phyloP scores from a whole-genome alignment of 495 filamentous ascomycete species.

The Friedmanniomyces endolithicus region DNA sequence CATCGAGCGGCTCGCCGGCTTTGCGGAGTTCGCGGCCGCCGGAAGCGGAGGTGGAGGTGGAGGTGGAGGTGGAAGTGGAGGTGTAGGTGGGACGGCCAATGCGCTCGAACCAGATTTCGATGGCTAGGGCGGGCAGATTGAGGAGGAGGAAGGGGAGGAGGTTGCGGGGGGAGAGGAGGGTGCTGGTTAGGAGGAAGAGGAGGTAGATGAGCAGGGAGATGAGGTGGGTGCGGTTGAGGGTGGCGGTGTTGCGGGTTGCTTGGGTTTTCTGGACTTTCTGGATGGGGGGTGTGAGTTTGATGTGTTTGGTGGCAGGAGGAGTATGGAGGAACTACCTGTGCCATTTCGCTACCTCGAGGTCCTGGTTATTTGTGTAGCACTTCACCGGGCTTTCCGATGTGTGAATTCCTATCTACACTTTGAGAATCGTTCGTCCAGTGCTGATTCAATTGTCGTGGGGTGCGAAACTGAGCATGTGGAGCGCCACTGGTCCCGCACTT shows the following conservation, averaged over 20 bases:
- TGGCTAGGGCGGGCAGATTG: slow-evolving; percentile 57
- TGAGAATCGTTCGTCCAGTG: too few relatives aligned
- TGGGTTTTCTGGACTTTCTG: slow-evolving; percentile 92
- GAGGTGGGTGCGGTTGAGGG: slow-evolving; percentile 67
- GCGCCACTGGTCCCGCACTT: too few relatives aligned
- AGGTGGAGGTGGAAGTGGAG: too few relatives aligned
- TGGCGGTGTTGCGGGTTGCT: slow-evolving; percentile 61
- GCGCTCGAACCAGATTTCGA: slow-evolving; percentile 73
- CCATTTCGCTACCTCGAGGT: not conserved
- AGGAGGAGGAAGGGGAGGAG: slow-evolving; percentile 59
- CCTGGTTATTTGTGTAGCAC: too few relatives aligned
- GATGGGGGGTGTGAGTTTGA: not conserved
- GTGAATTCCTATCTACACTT: too few relatives aligned
- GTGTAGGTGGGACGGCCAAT: slow-evolving; percentile 62
- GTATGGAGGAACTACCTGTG: not conserved
- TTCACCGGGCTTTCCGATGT: too few relatives aligned
- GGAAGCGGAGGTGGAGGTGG: too few relatives aligned
- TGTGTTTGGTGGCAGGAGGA: not conserved
- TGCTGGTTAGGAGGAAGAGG: slow-evolving; percentile 59
- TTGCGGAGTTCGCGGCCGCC: slow-evolving; percentile 53
- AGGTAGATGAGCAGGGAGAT: slow-evolving; percentile 56
- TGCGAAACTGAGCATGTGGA: too few relatives aligned
- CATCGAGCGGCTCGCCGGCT: slow-evolving; percentile 78
- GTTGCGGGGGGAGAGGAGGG: slow-evolving; percentile 39
- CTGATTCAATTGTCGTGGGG: too few relatives aligned